A percentile compares a stretch with the other conserved stretches of the same genome.
Evolutionary conservation across 2,329 filamentous ascomycete genomes (phyloP).

Genomic region (Xylaria sp.): DNA sequence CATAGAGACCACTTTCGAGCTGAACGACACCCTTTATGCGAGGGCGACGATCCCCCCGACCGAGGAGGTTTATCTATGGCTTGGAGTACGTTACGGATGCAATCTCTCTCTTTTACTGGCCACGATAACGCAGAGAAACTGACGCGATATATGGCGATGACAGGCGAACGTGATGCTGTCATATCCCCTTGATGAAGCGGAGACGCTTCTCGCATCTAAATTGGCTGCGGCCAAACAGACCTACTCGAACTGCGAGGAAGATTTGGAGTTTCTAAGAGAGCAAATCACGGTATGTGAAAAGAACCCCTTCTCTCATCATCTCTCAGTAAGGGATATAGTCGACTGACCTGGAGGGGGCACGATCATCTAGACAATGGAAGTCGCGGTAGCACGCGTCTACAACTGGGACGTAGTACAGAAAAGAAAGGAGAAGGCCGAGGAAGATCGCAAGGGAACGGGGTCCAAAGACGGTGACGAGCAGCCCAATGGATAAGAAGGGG

Average conservation of each 20-base stretch:
- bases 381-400: conserved; percentile 94
- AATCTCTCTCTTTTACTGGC: background rate
- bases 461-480: conserved; percentile 38
- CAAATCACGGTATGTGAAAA: conserved; percentile 75
- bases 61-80: conserved; percentile 92
- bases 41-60: conserved; percentile 77
- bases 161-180: conserved; percentile 96
- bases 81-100: conserved; percentile 58
- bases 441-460: conserved; percentile 41
- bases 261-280: conserved; percentile 89
- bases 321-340: background rate
- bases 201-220: conserved; percentile 71
- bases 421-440: conserved; percentile 76
- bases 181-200: conserved; percentile 85
- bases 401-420: conserved; percentile 98
- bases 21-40: conserved; percentile 92
- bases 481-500: conserved; percentile 29
- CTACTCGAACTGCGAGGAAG: conserved; percentile 86
- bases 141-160: background rate
- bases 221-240: conserved; percentile 73
- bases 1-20: conserved; percentile 88
- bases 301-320: background rate
- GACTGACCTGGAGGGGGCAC: conserved; percentile 4
- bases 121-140: background rate
- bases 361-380: conserved; percentile 75